Evolutionary conservation across 805 yeast species (phyloP), one percentile per base, ranked within the genome.

Genomic region (Barnettozyma sucrosica): DNA sequence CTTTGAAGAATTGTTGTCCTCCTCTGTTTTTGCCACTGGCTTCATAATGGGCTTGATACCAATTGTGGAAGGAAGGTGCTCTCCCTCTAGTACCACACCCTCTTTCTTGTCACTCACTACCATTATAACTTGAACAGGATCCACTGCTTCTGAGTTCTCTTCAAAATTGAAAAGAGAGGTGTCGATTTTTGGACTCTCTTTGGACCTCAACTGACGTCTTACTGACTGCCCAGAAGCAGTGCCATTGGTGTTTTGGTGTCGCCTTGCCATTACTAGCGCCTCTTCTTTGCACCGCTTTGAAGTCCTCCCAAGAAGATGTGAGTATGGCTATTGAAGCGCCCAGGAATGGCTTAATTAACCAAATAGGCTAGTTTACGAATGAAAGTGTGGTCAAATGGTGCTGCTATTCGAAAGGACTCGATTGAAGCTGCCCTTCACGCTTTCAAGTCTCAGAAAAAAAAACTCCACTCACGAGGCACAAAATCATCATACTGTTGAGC

Each of bases 131-230:
- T 49, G 43, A 6, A 46, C 54, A 1, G 56, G 51, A 41, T 58
- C 57, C 7, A 59, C 19, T 7, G 44, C 10, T 2, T 36, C 23
- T 1, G 56, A 56, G 39, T 49, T 53, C 37, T 59, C 61, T 34
- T 60, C 64, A 30, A 41, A 60, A 48, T 60, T 59, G 55, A 58
- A 60, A 19, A 60, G 48, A 2, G 63, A 51, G 7, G 53, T 41
- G 39, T 60, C 55, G 7, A 52, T 46, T 19, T 45, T 47, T 8
- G 47, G 43, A 10, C 49, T 48, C 24, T 52, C 57, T 26, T 53
- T 57, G 8, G 62, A 55, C 28, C 61, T 45, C 20, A 53, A 47
- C 26, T 41, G 46, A 11, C 54, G 43, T 39, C 40, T 50, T 11
- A 19, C 45, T 8, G 44, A 47, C 30, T n/a, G 47, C 2, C 30